Percentiles rank a stretch among this genome's conserved stretches.
These are phyloP conservation scores for Themeda triandra DNA, from an alignment of 176 grass and related monocot genomes.

Conservation along the genomic window DNA sequence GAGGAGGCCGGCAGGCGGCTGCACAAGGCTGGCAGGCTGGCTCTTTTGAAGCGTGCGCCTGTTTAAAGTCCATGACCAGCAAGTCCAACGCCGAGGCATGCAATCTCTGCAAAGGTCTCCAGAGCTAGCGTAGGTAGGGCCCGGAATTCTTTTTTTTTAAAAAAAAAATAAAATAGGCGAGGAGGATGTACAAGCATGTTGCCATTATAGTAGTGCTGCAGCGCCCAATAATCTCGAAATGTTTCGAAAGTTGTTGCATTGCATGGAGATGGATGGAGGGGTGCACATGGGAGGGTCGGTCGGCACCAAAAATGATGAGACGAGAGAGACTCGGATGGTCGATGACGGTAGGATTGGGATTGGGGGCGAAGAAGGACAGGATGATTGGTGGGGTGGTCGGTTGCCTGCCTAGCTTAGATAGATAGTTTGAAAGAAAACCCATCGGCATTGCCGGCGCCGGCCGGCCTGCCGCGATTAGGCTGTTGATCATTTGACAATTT, in stretches of 20 bases:
- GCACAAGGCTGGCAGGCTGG: not conserved
- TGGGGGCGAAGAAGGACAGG: not conserved
- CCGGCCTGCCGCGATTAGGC: not conserved
- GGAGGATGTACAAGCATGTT: slow-evolving; percentile 17
- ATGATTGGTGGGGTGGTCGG: slow-evolving; percentile 29
- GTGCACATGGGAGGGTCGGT: slow-evolving; percentile 38
- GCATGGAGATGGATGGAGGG: not conserved
- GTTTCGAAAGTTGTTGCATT: not conserved
- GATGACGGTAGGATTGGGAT: not conserved
- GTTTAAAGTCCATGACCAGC: slow-evolving; percentile 33
- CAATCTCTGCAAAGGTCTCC: slow-evolving; percentile 38
- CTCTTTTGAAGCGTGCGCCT: slow-evolving; percentile 70
- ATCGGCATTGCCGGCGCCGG: not conserved
- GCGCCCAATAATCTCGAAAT: not conserved
- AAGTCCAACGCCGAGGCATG: slow-evolving; percentile 23
- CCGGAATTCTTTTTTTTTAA: not conserved
- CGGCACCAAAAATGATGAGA: slow-evolving; percentile 34
- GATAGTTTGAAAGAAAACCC: not conserved
- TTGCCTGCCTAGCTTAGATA: not conserved
- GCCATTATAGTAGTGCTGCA: not conserved
- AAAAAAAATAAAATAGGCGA: not conserved
- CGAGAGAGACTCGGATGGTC: not conserved
- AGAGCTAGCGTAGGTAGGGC: not conserved
- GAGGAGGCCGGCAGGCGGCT: not conserved
- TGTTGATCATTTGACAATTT: not conserved